These are phyloP conservation scores for Albatrellus ellisii DNA, from an alignment of 768 basidiomycete genomes.

Conservation along the genomic window DNA sequence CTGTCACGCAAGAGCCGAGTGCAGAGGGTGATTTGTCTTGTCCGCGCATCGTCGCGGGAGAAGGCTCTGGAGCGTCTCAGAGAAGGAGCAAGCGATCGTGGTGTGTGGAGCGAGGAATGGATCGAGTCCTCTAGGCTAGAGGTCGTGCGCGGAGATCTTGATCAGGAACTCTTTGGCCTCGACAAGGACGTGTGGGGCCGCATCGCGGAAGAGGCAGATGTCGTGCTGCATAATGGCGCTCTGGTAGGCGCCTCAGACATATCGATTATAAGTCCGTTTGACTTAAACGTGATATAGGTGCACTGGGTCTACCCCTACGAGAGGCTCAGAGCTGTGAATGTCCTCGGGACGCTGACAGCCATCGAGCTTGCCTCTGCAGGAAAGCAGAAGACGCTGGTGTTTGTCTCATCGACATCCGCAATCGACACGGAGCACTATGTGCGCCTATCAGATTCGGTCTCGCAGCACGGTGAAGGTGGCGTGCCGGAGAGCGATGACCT, in stretches of 20 bases:
- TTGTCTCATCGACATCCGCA: slow-evolving; percentile 93
- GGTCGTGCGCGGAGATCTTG: slow-evolving; percentile 77
- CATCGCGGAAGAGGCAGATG: slow-evolving; percentile 62
- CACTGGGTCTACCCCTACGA: slow-evolving; percentile 99
- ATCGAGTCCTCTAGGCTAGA: slow-evolving; percentile 50
- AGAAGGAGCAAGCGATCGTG: slow-evolving; percentile 62
- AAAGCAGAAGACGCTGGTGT: slow-evolving; percentile 72
- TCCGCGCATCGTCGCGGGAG: slow-evolving; percentile 53
- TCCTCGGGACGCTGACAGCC: slow-evolving; percentile 78
- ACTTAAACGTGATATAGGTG: slow-evolving; percentile 36
- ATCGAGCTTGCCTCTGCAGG: slow-evolving; percentile 63
- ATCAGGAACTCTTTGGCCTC: slow-evolving; percentile 63
- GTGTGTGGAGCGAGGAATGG: slow-evolving; percentile 87
- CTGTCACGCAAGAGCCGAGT: slow-evolving; percentile 48
- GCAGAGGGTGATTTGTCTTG: slow-evolving; percentile 83
- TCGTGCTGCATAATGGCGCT: slow-evolving; percentile 92
- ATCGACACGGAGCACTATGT: slow-evolving; percentile 90
- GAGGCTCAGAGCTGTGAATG: slow-evolving; percentile 83
- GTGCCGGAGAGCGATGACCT: slow-evolving; percentile 83
- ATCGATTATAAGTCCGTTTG: not conserved
- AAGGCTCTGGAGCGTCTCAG: slow-evolving; percentile 58
- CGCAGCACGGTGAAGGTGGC: slow-evolving; percentile 38
- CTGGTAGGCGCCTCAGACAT: slow-evolving; percentile 38
- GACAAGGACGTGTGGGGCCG: slow-evolving; percentile 47
- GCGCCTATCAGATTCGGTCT: slow-evolving; percentile 62